These are phyloP conservation scores for Cyberlindnera xylosilytica DNA, from an alignment of 805 yeast species.

Conservation along the genomic window DNA sequence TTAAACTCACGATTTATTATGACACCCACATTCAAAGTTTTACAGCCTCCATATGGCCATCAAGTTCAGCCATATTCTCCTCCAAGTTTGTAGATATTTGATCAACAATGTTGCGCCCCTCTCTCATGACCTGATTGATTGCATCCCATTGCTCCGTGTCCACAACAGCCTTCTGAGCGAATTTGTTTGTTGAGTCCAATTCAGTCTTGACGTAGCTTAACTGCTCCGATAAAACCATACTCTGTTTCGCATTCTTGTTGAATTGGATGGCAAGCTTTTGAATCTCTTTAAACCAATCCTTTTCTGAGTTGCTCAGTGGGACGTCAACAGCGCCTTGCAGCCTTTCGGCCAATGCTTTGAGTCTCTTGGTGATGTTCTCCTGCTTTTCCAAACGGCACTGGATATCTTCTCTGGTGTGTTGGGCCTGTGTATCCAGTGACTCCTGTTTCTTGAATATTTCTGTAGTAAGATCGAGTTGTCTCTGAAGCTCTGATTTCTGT, in stretches of 20 bases:
- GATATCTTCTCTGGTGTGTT: not conserved
- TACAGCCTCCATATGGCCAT: slow-evolving; percentile 11
- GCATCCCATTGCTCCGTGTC: slow-evolving; percentile 30
- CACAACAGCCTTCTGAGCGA: slow-evolving; percentile 6
- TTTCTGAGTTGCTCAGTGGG: slow-evolving; percentile 39
- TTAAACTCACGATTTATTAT: too few species aligned
- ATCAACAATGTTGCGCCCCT: slow-evolving; percentile 31
- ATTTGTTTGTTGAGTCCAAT: slow-evolving; percentile 13
- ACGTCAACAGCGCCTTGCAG: slow-evolving; percentile 25
- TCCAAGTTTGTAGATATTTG: slow-evolving; percentile 17
- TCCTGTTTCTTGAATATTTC: slow-evolving; percentile 23
- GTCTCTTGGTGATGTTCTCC: slow-evolving; percentile 30
- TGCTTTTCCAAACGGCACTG: slow-evolving; percentile 30
- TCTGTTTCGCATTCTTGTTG: slow-evolving; percentile 31
- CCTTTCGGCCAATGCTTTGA: slow-evolving; percentile 27
- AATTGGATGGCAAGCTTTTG: slow-evolving; percentile 30
- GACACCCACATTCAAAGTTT: slow-evolving; percentile 10
- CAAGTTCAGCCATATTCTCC: slow-evolving; percentile 22
- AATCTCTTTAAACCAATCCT: slow-evolving; percentile 44
- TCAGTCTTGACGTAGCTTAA: slow-evolving; percentile 29
- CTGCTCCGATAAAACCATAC: slow-evolving; percentile 27
- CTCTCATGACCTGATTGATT: slow-evolving; percentile 29
- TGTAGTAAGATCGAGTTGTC: slow-evolving; percentile 34
- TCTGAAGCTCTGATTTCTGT: slow-evolving; percentile 40
- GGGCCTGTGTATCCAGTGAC: slow-evolving; percentile 11